These are phyloP conservation scores for Candida quercuum DNA, from an alignment of 805 yeast species.

Conservation along the genomic window DNA sequence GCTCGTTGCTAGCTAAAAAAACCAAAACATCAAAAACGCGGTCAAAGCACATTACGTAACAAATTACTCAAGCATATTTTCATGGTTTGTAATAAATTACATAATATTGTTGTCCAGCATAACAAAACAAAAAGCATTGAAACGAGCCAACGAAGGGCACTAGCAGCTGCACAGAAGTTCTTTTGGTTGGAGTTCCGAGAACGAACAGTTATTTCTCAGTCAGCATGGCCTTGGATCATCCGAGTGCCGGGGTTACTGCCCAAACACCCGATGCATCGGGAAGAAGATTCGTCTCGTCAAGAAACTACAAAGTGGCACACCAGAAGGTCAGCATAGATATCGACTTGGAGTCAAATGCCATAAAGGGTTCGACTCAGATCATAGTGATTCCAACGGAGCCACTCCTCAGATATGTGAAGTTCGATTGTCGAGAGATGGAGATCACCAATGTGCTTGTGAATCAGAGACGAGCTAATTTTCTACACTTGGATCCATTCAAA, in stretches of 20 bases:
- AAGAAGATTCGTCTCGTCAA: neutral
- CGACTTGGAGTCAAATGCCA: constrained; percentile 54
- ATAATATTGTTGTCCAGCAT: too few relatives aligned
- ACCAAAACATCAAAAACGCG: too few relatives aligned
- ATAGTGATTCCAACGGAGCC: constrained; percentile 70
- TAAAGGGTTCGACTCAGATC: constrained; percentile 76
- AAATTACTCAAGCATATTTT: too few relatives aligned
- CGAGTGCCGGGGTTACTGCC: neutral
- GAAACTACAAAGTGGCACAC: constrained; percentile 68
- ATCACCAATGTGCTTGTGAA: constrained; percentile 64
- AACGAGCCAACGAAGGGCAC: too few relatives aligned
- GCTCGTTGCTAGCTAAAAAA: too few relatives aligned
- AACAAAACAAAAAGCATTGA: too few relatives aligned
- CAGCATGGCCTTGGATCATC: neutral
- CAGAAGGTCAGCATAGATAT: constrained; percentile 79
- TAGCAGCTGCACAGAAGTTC: too few relatives aligned
- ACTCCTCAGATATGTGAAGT: constrained; percentile 48
- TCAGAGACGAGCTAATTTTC: constrained; percentile 48
- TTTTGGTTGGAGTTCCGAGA: too few relatives aligned
- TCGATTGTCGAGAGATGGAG: constrained; percentile 77
- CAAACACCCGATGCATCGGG: neutral
- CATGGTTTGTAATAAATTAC: too few relatives aligned
- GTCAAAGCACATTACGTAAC: too few relatives aligned
- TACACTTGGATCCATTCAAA: constrained; percentile 48
- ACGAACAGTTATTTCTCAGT: too few relatives aligned